Evolutionary conservation across 371 early-diverging fungal species (phyloP), one percentile per base, ranked within the genome.

Genomic region (Rhizopus arrhizus): DNA sequence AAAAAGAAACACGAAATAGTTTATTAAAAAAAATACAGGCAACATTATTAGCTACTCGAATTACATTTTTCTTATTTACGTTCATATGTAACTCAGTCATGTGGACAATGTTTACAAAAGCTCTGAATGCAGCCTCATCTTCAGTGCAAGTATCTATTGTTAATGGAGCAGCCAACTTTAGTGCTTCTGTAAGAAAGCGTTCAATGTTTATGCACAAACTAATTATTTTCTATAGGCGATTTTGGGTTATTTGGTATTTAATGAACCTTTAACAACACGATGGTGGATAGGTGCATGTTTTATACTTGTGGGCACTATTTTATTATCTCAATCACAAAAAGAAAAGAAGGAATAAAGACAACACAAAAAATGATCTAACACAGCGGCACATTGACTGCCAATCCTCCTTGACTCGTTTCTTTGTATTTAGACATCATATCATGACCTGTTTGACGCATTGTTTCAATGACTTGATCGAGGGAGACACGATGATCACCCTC

Each of bases 351-450:
- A 32, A 7, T 49, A 9, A 43, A 43, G 15, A 43, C 5, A 43
- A 43, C 5, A 43, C 7, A 43, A 43, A 43, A 43, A 43, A n/a
- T 11, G 13, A 59, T 46, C 72, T 86, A 94, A 72, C 95, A 94
- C 6, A 92, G 66, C 16, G 94, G 91, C 3, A 93, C 92, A 70
- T 92, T 92, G 53, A 95, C 93, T 35, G 94, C 94, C 52, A 96
- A 82, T 45, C 96, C 96, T 50, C 95, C 96, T 68, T 91, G 91
- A 16, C 91, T 91, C 0, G 97, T 97, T 73, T 97, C 97, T 77
- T 95, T 95, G 82, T 97, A 97, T 73, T 95, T 95, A 63, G 85
- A 87, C 89, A 88, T 87, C 95, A 95, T 95, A 68, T 95, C 96
- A 8, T 88, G 69, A 64, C 96, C 81, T 2, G 97, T 96, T 76